Conservation (phyloP, 225 moss, liverwort and hornwort genomes). For the Physcomitrium patens region DNA sequence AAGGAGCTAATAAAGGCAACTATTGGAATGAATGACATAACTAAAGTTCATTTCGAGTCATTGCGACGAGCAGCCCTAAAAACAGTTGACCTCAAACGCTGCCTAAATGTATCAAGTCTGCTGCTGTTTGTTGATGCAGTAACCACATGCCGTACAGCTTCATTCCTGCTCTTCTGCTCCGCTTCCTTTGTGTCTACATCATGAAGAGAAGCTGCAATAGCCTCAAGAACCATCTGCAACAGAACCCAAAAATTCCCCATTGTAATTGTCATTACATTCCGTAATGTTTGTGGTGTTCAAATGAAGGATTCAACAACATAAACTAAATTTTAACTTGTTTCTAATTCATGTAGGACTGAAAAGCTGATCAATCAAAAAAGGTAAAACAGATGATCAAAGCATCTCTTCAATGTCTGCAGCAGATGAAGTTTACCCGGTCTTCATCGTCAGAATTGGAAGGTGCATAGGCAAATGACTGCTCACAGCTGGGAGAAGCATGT, state of each 20-base stretch:
- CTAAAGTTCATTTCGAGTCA: slow-evolving; percentile 28
- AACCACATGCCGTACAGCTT: slow-evolving; percentile 40
- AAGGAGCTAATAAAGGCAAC: slow-evolving; percentile 11
- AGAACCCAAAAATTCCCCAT: no score
- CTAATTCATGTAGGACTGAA: background rate
- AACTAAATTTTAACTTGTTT: background rate
- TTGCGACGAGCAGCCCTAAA: slow-evolving; percentile 50
- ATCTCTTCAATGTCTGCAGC: background rate
- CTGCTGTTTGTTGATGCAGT: slow-evolving; percentile 40
- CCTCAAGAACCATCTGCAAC: slow-evolving; percentile 54
- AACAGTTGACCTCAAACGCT: slow-evolving; percentile 67
- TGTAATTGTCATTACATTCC: no score
- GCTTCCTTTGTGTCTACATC: slow-evolving; percentile 76
- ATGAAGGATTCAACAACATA: no score
- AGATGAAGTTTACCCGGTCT: slow-evolving; percentile 76
- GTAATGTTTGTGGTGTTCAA: no score
- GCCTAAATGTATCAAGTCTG: slow-evolving; percentile 60
- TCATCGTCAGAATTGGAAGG: slow-evolving; percentile 90
- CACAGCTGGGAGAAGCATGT: slow-evolving; percentile 64
- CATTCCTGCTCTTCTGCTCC: slow-evolving; percentile 51
- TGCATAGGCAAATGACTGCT: slow-evolving; percentile 72
- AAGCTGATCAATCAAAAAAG: slow-evolving; percentile 5
- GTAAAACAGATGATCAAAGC: background rate
- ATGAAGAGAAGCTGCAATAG: slow-evolving; percentile 86
- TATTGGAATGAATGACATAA: background rate